These are phyloP conservation scores for Cantharellus anzutake DNA, from an alignment of 768 basidiomycete species.

Conservation along the genomic window DNA sequence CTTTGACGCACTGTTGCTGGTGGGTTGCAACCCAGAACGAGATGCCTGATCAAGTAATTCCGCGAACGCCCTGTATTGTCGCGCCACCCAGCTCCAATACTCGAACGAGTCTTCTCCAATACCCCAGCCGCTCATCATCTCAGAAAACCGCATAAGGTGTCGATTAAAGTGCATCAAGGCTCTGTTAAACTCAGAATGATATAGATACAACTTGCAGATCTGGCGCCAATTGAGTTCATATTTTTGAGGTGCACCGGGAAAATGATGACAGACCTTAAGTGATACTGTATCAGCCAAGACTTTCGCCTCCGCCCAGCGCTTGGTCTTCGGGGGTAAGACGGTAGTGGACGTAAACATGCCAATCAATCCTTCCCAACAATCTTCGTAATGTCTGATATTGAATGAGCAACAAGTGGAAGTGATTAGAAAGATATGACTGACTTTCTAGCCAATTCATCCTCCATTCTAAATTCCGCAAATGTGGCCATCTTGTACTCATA, in stretches of 20 bases:
- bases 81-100: slow-evolving; percentile 91
- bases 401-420: background rate
- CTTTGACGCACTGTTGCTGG: slow-evolving; percentile 10
- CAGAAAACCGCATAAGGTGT: slow-evolving; percentile 70
- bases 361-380: slow-evolving; percentile 65
- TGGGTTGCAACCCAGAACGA: slow-evolving; percentile 13
- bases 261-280: slow-evolving; percentile 44
- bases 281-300: slow-evolving; percentile 89
- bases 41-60: slow-evolving; percentile 68
- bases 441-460: slow-evolving; percentile 86
- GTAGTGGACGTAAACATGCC: slow-evolving; percentile 82
- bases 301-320: slow-evolving; percentile 96
- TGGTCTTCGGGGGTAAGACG: slow-evolving; percentile 78
- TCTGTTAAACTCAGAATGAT: slow-evolving; percentile 69
- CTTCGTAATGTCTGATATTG: slow-evolving; percentile 71
- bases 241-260: background rate
- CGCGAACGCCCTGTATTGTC: slow-evolving; percentile 79
- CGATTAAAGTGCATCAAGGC: slow-evolving; percentile 68
- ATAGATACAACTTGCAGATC: slow-evolving; percentile 83
- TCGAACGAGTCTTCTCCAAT: slow-evolving; percentile 95
- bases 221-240: slow-evolving; percentile 15
- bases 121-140: slow-evolving; percentile 81
- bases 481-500: slow-evolving; percentile 97
- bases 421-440: slow-evolving; percentile 21
- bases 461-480: slow-evolving; percentile 88